Evolutionary conservation across 2,329 filamentous ascomycete species (phyloP).

Genomic region (Aspergillus caelatus): DNA sequence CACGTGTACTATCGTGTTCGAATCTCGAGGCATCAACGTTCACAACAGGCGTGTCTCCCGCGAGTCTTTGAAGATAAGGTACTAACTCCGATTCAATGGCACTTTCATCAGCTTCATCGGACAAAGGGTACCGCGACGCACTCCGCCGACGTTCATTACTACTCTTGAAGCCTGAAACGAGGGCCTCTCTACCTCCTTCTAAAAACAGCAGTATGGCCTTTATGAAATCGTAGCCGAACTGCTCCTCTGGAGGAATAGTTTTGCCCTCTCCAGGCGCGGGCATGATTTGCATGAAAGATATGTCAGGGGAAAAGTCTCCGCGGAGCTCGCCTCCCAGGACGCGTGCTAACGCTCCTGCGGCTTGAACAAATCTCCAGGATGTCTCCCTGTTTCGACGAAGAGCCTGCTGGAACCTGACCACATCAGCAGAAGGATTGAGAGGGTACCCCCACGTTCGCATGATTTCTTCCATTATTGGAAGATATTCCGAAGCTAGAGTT

Average conservation of each 20-base stretch:
- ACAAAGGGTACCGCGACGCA: slow-evolving; percentile 55
- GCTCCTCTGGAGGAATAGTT: slow-evolving; percentile 45
- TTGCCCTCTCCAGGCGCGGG: slow-evolving; percentile 50
- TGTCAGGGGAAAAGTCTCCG: slow-evolving; percentile 41
- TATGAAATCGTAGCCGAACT: slow-evolving; percentile 67
- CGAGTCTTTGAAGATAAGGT: slow-evolving; percentile 60
- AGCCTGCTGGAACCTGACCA: slow-evolving; percentile 58
- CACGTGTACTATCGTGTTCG: slow-evolving; percentile 56
- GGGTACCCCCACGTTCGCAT: slow-evolving; percentile 62
- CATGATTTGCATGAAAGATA: slow-evolving; percentile 53
- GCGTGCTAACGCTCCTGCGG: slow-evolving; percentile 59
- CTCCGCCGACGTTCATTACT: slow-evolving; percentile 44
- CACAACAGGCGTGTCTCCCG: slow-evolving; percentile 53
- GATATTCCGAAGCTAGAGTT: slow-evolving; percentile 48
- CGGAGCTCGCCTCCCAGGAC: slow-evolving; percentile 58
- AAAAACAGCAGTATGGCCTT: slow-evolving; percentile 66
- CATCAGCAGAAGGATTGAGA: slow-evolving; percentile 55
- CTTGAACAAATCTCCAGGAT: slow-evolving; percentile 64
- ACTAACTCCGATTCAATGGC: slow-evolving; percentile 61
- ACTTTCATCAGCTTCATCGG: slow-evolving; percentile 51
- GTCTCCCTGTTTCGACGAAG: slow-evolving; percentile 59
- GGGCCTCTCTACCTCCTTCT: slow-evolving; percentile 58
- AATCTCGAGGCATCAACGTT: slow-evolving; percentile 63
- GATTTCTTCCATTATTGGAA: slow-evolving; percentile 61
- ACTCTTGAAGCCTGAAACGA: slow-evolving; percentile 61